Evolutionary conservation across 257 asterid species (phyloP).

Genomic region (Paulownia fortunei): DNA sequence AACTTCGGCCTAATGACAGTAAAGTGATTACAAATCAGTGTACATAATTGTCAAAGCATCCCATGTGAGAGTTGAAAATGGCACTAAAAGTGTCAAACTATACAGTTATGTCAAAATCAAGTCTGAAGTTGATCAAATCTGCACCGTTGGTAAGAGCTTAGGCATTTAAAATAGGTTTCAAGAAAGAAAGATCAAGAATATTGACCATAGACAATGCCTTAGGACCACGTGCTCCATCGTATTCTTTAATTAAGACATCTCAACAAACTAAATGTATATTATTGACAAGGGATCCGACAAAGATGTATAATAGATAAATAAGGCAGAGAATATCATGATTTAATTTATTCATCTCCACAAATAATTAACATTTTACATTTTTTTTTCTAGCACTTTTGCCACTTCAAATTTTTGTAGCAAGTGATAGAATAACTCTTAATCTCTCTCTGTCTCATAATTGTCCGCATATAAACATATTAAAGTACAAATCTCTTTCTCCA

Average conservation of each 20-base stretch:
- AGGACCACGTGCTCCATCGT: not conserved
- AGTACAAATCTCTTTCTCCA: not conserved
- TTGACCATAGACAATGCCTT: not conserved
- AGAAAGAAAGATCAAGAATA: not conserved
- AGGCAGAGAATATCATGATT: conserved; percentile 17
- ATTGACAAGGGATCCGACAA: conserved; percentile 37
- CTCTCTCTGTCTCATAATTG: too few relatives aligned
- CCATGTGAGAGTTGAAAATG: conserved; percentile 38
- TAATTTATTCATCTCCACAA: conserved; percentile 23
- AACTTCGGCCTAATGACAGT: not conserved
- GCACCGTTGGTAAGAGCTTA: not conserved
- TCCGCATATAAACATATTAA: not conserved
- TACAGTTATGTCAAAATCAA: not conserved
- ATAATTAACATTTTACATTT: conserved; percentile 23
- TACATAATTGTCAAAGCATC: conserved; percentile 22
- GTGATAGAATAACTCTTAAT: not conserved
- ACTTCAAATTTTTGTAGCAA: conserved; percentile 10
- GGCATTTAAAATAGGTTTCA: not conserved
- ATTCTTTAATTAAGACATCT: not conserved
- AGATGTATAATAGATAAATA: not conserved
- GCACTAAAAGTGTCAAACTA: conserved; percentile 13
- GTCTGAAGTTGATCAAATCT: too few relatives aligned
- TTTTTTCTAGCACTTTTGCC: conserved; percentile 24
- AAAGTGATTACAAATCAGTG: not conserved
- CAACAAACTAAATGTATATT: not conserved